These are phyloP conservation scores for Grifola frondosa DNA, from an alignment of 1,284 basidiomycete genomes.

Conservation along the genomic window DNA sequence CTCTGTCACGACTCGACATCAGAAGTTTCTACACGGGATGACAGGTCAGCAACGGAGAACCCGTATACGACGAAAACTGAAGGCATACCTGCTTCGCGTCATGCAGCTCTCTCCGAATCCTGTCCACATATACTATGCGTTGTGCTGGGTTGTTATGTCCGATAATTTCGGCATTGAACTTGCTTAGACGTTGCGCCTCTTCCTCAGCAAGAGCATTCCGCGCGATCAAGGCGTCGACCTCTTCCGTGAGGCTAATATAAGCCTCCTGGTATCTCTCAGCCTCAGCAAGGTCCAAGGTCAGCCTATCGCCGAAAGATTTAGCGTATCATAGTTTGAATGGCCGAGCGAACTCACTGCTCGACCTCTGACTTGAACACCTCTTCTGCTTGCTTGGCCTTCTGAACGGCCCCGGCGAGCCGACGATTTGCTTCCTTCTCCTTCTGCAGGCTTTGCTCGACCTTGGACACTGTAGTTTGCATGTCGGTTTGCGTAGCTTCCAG, in stretches of 20 bases:
- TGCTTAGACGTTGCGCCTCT: conserved; percentile 63
- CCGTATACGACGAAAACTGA: not conserved
- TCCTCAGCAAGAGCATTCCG: conserved; percentile 74
- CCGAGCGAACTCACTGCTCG: conserved; percentile 47
- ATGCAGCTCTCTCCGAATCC: conserved; percentile 66
- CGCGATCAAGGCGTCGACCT: conserved; percentile 60
- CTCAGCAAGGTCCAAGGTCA: conserved; percentile 55
- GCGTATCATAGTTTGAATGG: conserved; percentile 5
- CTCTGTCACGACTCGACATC: conserved; percentile 52
- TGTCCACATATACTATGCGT: conserved; percentile 72
- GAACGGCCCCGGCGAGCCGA: conserved; percentile 47
- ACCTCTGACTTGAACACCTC: conserved; percentile 61
- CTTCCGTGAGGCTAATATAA: conserved; percentile 59
- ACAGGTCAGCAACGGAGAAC: conserved; percentile 2
- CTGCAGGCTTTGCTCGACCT: conserved; percentile 33
- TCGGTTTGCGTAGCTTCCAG: conserved; percentile 24
- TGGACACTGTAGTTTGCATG: conserved; percentile 23
- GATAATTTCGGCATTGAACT: conserved; percentile 76
- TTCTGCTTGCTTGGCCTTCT: conserved; percentile 59
- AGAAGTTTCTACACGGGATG: conserved; percentile 50
- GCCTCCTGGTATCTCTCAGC: conserved; percentile 66
- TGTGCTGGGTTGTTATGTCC: conserved; percentile 74
- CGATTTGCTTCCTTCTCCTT: conserved; percentile 52
- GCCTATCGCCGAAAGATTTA: conserved; percentile 34
- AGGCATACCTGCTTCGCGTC: conserved; percentile 65